Evolutionary conservation across 805 yeast genomes (phyloP).

Genomic region (Isabelozyma pseudorhagii): DNA sequence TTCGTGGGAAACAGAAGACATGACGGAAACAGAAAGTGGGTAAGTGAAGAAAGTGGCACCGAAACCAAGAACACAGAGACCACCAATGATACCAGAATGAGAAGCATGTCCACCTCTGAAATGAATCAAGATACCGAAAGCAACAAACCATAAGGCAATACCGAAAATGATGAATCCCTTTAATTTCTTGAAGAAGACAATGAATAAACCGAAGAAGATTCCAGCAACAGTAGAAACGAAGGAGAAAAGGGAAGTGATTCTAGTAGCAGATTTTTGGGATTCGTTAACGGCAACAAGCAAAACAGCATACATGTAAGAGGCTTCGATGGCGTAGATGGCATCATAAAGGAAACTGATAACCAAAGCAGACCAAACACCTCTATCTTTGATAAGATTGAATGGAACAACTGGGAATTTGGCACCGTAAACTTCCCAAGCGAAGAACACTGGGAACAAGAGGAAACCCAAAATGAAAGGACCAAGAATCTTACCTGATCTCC

Average conservation of each 20-base stretch:
- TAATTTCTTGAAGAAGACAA: constrained; percentile 11
- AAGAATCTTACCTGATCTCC: constrained; percentile 12
- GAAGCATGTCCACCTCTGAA: constrained; percentile 41
- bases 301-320: constrained; percentile 12
- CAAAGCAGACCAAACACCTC: constrained; percentile 17
- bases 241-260: constrained; percentile 10
- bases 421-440: constrained; percentile 10
- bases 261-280: constrained; percentile 11
- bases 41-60: constrained; percentile 18
- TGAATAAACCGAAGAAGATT: constrained; percentile 11
- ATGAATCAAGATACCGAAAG: constrained; percentile 54
- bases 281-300: constrained; percentile 13
- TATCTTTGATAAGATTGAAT: constrained; percentile 8
- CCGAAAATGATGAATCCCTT: constrained; percentile 59
- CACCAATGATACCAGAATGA: constrained; percentile 15
- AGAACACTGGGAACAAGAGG: constrained; percentile 10
- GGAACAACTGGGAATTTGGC: constrained; percentile 14
- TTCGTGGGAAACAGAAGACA: constrained; percentile 12
- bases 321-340: constrained; percentile 8
- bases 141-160: constrained; percentile 48
- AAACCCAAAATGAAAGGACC: constrained; percentile 14
- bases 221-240: constrained; percentile 14
- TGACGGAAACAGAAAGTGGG: constrained; percentile 11
- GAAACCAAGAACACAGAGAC: constrained; percentile 13
- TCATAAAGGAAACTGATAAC: constrained; percentile 10